These are phyloP conservation scores for Phylloporus sp. DNA, from an alignment of 768 basidiomycete species.

Conservation along the genomic window DNA sequence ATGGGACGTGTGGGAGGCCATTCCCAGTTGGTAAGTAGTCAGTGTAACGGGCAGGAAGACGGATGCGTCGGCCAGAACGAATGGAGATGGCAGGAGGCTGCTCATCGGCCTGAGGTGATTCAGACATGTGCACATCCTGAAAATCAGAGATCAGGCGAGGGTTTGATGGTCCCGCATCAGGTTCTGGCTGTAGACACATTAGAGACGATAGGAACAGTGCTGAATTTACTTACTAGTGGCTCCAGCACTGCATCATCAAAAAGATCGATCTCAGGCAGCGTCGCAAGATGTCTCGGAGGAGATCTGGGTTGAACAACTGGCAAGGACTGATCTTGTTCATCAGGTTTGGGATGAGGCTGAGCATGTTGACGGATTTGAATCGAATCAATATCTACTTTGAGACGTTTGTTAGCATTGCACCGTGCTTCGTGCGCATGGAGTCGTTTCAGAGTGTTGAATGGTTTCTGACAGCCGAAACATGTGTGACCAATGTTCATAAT, in stretches of 20 bases:
- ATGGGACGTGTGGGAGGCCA: background rate
- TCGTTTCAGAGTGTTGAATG: background rate
- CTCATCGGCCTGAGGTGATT: background rate
- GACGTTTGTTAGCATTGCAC: no score
- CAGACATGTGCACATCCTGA: background rate
- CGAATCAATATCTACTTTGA: no score
- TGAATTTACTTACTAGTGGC: no score
- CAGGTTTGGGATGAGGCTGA: background rate
- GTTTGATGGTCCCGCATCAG: background rate
- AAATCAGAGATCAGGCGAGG: background rate
- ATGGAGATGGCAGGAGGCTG: background rate
- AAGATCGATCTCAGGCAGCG: no score
- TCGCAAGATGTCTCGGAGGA: no score
- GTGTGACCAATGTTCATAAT: no score
- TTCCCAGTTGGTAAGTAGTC: background rate
- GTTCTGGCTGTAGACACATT: background rate
- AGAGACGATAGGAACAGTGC: no score
- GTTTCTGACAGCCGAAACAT: background rate
- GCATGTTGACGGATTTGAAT: no score
- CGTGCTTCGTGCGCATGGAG: background rate
- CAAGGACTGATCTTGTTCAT: no score
- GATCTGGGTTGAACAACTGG: no score
- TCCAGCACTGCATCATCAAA: no score
- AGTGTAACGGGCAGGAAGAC: background rate
- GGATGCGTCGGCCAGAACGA: background rate